Base-by-base conservation (phyloP, 2,329 filamentous ascomycete species). In the Arachnomyces sp. region DNA sequence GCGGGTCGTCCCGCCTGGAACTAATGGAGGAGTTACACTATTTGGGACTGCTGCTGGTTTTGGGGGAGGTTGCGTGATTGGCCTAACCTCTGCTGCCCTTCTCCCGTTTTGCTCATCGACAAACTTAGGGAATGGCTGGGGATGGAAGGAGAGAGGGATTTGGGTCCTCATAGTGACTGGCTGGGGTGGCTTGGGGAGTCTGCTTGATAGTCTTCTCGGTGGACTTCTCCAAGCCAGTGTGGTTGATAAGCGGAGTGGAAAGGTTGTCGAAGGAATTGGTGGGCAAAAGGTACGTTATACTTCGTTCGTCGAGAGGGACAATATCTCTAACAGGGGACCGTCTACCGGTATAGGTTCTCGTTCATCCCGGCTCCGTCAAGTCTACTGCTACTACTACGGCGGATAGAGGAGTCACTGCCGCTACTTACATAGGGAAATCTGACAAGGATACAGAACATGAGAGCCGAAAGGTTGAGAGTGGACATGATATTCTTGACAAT, bases 1-100 rank as follows among this genome's bases (percentile, higher is more conserved):
- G 54, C 81, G 84, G 44, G 75, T 78, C 48, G 92, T 96, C 0
- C 89, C 92, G 0, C 82, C 78, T 1, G 92, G 92, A 36, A 96
- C 92, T 31, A 98, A 98, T 57, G 92, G 92, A 25, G 92, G 90
- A 12, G 86, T 98, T 7, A 93, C 87, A 0, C 51, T 79, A 0
- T 69, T 77, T 34, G 92, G 92, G 0, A 68, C 95, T 0, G 65
- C 71, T 0, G 86, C 87, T 2, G 89, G 88, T 1, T 60, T 85
- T 14, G 59, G 85, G 1, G 89, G 89, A 3, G 82, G 86, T 7
- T 74, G 84, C 30, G 64, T 74, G 42, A 72, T 90, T 34, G 79
- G 89, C 4, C 70, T 83, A 16, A 78, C 79, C 0, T 76, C 86
- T 2, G 71, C 81, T 34, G 47, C 84, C 7, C 73, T 89, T 36